Evolutionary conservation across 1,284 basidiomycete genomes (phyloP), one percentile per base, ranked within the genome.

Genomic region (Microbotryum silenes-acaulis): DNA sequence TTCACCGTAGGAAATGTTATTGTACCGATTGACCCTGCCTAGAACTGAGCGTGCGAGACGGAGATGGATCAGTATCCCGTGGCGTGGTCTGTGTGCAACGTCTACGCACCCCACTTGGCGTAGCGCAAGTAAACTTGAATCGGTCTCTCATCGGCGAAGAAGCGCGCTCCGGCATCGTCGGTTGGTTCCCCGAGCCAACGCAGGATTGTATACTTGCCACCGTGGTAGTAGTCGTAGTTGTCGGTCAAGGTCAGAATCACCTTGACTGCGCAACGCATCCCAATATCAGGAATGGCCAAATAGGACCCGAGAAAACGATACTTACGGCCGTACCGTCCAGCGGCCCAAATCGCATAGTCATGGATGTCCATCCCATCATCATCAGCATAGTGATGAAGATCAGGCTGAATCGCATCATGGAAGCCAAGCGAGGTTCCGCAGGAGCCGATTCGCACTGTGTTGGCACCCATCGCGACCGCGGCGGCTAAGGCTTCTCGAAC

Each of bases 401-500:
- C 14, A 42, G 37, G 37, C 37, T 42, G 37, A 18, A 42, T 42
- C 12, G 37, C 37, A 2, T 14, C 12, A 5, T 16, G 37, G 37
- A 42, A 42, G 12, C 37, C 64, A n/a, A 57, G 33, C 18, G 61
- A 63, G 50, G 60, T 54, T 8, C 61, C 61, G 56, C 64, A 66
- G 1, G 61, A 51, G 8, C 31, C 46, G 3, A 56, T 27, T 47
- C 37, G 44, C 31, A 59, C 57, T 14, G 65, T 64, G 31, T 59
- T 66, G 16, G 62, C 59, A 23, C 65, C 65, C 65, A 66, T 66
- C 3, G 65, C 65, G n/a, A 64, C 65, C 0, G 65, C 62, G 10
- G 64, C 64, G 2, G 65, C 62, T 12, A 66, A 42, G 4, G 62
- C 62, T 16, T 66, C 65, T 8, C 62, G 62, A 1, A 66, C 56